Conservation (phyloP, 2,329 filamentous ascomycete species). For the Talaromyces sp. region DNA sequence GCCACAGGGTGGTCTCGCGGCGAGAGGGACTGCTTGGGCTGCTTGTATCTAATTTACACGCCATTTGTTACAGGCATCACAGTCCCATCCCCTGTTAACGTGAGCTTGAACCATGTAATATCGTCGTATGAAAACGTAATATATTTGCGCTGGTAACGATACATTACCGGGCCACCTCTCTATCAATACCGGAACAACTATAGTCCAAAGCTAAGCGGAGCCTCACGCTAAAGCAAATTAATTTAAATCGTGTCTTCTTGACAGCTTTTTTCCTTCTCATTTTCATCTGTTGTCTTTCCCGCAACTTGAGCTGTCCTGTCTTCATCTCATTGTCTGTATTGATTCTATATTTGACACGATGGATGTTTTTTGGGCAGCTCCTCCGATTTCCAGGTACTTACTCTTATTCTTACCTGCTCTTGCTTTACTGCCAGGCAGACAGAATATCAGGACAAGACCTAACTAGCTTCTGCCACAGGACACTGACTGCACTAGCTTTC, state of each 20-base stretch:
- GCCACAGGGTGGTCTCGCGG: constrained; percentile 59
- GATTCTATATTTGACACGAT: constrained; percentile 32
- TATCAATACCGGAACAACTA: constrained; percentile 10
- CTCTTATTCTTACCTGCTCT: constrained; percentile 11
- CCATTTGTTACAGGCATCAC: neutral
- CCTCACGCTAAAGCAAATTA: constrained; percentile 4
- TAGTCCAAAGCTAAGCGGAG: constrained; percentile 10
- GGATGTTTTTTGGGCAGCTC: constrained; percentile 63
- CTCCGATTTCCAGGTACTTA: constrained; percentile 63
- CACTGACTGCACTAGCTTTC: constrained; percentile 63
- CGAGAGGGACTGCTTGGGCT: constrained; percentile 53
- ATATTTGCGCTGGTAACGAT: neutral
- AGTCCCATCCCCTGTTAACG: no score
- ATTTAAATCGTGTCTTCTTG: constrained; percentile 12
- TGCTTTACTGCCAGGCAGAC: constrained; percentile 1
- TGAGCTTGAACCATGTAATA: no score
- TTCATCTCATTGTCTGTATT: neutral
- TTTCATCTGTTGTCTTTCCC: neutral
- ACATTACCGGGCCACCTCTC: neutral
- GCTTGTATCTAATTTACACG: neutral
- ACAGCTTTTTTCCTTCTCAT: neutral
- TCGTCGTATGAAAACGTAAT: neutral
- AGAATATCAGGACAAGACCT: constrained; percentile 29
- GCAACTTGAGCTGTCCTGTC: neutral
- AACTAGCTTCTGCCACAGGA: constrained; percentile 54